These are phyloP conservation scores for Aureobasidium subglaciale DNA, from an alignment of 2,329 filamentous ascomycete species.

Conservation along the genomic window DNA sequence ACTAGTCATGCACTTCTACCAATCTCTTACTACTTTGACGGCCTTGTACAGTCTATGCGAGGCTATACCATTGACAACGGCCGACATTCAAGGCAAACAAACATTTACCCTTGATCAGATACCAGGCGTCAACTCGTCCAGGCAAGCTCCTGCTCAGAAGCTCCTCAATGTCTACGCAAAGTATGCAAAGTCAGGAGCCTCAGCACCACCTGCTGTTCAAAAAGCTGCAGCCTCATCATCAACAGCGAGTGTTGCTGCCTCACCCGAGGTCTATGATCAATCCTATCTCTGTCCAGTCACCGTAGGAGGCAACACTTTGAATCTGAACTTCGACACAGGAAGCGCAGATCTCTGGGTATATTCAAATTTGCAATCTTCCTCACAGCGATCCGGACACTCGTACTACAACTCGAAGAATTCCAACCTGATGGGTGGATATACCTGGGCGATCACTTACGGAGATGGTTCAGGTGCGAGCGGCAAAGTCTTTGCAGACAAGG, in stretches of 20 bases:
- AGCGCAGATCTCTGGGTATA: constrained; percentile 65
- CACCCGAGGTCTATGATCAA: neutral
- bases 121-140: neutral
- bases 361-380: constrained; percentile 48
- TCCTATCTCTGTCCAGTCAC: constrained; percentile 47
- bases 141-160: neutral
- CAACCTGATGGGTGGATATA: constrained; percentile 42
- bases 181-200: constrained; percentile 6
- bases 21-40: neutral
- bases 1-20: neutral
- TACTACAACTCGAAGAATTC: constrained; percentile 49
- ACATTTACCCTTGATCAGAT: neutral
- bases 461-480: constrained; percentile 59
- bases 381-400: constrained; percentile 47
- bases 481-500: constrained; percentile 59
- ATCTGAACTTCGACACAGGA: constrained; percentile 66
- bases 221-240: neutral
- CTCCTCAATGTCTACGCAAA: neutral
- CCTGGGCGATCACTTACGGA: constrained; percentile 58
- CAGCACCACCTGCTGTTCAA: neutral
- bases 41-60: neutral
- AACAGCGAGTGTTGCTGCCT: neutral
- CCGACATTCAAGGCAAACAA: neutral
- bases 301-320: constrained; percentile 56
- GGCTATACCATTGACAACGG: neutral